These are phyloP conservation scores for Testicularia cyperi DNA, from an alignment of 1,284 basidiomycete species.

Conservation along the genomic window DNA sequence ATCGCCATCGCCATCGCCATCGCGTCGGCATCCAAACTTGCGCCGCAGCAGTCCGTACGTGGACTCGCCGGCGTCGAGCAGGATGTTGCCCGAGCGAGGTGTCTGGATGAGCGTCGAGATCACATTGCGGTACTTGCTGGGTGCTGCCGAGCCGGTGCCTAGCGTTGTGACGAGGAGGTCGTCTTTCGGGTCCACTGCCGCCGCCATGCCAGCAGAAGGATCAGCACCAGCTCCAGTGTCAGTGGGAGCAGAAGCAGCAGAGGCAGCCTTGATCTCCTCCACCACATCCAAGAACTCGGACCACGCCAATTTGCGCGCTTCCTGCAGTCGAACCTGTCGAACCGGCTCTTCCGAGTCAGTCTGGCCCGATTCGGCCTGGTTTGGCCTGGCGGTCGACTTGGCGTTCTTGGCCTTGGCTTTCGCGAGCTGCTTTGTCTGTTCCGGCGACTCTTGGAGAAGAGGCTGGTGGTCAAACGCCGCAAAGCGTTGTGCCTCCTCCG, in stretches of 20 bases:
- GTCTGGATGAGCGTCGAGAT: slow-evolving; percentile 52
- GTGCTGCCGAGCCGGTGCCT: slow-evolving; percentile 84
- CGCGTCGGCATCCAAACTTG: slow-evolving; percentile 67
- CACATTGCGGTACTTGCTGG: slow-evolving; percentile 64
- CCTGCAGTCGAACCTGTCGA: slow-evolving; percentile 20
- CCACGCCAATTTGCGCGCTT: slow-evolving; percentile 41
- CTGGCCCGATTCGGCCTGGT: slow-evolving; percentile 5
- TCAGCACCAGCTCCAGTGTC: neutral
- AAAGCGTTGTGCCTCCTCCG: slow-evolving; percentile 16
- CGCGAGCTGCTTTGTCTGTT: slow-evolving; percentile 63
- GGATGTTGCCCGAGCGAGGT: slow-evolving; percentile 61
- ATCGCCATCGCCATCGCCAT: slow-evolving; percentile 20
- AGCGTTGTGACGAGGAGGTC: slow-evolving; percentile 74
- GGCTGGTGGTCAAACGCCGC: slow-evolving; percentile 45
- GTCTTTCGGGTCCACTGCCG: slow-evolving; percentile 5
- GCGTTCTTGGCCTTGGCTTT: slow-evolving; percentile 34
- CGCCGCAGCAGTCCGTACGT: slow-evolving; percentile 85
- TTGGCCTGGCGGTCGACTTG: slow-evolving; percentile 15
- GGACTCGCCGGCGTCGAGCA: slow-evolving; percentile 89
- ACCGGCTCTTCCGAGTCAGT: slow-evolving; percentile 7
- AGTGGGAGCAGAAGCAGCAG: neutral
- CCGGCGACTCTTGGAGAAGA: slow-evolving; percentile 60
- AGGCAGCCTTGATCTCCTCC: slow-evolving; percentile 18
- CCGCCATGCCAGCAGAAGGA: slow-evolving; percentile 17
- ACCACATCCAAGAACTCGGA: slow-evolving; percentile 37